phyloP scores from a whole-genome alignment of 2,329 filamentous ascomycete species.

The Beauveria asiatica region DNA sequence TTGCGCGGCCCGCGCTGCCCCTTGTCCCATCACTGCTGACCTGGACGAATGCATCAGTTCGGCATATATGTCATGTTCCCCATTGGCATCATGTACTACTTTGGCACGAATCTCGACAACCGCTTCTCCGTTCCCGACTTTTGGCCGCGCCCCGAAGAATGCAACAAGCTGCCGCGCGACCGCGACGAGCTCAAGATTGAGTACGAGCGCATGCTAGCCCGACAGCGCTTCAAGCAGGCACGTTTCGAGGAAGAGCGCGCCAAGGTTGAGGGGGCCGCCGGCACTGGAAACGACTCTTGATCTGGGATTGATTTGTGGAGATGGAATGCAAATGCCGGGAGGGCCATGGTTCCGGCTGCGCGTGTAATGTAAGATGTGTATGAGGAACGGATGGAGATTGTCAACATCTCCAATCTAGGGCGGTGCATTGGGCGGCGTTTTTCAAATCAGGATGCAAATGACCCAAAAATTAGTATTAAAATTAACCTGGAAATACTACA shows the following conservation, averaged over 20 bases:
- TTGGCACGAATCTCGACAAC: conserved; percentile 93
- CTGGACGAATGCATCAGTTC: conserved; percentile 51
- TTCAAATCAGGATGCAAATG: not conserved
- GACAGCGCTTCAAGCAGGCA: conserved; percentile 66
- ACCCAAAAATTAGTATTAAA: not conserved
- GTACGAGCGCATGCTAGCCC: conserved; percentile 59
- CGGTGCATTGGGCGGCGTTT: conserved; percentile 10
- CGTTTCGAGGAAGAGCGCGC: conserved; percentile 25
- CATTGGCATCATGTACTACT: conserved; percentile 99
- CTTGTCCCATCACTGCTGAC: not conserved
- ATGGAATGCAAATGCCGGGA: too few relatives aligned
- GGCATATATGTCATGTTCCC: conserved; percentile 98
- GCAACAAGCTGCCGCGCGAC: conserved; percentile 68
- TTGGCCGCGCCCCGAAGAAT: conserved; percentile 79
- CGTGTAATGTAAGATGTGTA: conserved; percentile 1
- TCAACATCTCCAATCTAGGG: not conserved
- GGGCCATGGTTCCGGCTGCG: not conserved
- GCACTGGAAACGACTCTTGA: not conserved
- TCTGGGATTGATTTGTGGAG: too few relatives aligned
- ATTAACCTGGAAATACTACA: not conserved
- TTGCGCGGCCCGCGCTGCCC: not conserved
- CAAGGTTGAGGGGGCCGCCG: not conserved
- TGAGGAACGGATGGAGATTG: not conserved
- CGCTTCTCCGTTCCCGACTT: conserved; percentile 85
- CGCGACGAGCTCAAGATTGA: conserved; percentile 77